Evolutionary conservation across 768 basidiomycete genomes (phyloP), one percentile per base, ranked within the genome.

Genomic region (Naganishia friedmannii): DNA sequence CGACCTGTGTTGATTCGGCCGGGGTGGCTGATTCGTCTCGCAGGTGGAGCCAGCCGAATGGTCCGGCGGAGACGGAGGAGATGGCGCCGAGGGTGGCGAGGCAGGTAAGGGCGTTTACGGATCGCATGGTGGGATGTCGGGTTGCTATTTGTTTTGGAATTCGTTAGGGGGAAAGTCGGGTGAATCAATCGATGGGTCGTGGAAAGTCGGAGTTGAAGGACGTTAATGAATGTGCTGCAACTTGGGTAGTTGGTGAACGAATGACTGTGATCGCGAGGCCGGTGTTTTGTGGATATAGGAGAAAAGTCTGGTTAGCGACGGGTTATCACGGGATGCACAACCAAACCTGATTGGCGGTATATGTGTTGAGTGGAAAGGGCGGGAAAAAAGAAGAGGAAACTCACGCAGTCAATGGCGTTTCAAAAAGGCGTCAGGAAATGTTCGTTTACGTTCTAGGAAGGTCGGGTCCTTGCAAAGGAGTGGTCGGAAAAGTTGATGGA

Each of bases 71-170:
- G 12, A 63, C 60, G 39, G 60, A 63, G 12, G 60, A 63, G 10
- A 63, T 63, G 42, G 60, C 60, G 42, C 60, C 60, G 26, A 63
- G 60, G 42, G 60, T 63, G 42, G 60, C 60, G 60, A 63, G 60
- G 26, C 42, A 63, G 42, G 60, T 63, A 63, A 63, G 60, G 17
- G 60, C 60, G 60, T 63, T 63, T 26, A 63, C 60, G 23, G 60
- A 63, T 63, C 60, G 60, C 60, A 63, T 63, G 4, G 60, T 58
- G 57, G 19, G 37, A 37, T 45, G 60, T 63, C 12, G 26, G 21
- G 37, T 15, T 42, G n/a, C 42, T 31, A 19, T 28, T 2, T 55
- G 54, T 55, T 2, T 4, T 55, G 19, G 29, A n/a, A n/a, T n/a
- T 55, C 54, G 54, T 55, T 3, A 55, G 34, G 4, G 32, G 17